These are phyloP conservation scores for Wickerhamiella spandovensis DNA, from an alignment of 805 yeast species.

Conservation along the genomic window DNA sequence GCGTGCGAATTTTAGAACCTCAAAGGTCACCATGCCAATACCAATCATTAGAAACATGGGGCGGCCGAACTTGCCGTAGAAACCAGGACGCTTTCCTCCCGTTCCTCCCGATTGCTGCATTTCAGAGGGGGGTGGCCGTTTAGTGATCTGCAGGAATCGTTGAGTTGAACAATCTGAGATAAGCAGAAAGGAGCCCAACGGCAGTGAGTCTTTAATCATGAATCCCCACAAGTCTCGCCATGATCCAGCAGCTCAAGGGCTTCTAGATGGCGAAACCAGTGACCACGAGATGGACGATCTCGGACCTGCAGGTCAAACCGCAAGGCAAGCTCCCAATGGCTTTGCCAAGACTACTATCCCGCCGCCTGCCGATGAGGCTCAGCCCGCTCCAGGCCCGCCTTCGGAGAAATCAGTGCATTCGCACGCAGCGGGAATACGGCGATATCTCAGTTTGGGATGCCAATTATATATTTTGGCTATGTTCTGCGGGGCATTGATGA, in stretches of 20 bases:
- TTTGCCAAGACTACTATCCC: background rate
- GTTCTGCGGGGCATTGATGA: slow-evolving; percentile 15
- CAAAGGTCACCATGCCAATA: slow-evolving; percentile 14
- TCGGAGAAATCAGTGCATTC: background rate
- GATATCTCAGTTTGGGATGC: background rate
- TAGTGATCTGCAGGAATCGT: background rate
- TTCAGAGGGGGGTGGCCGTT: background rate
- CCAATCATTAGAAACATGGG: slow-evolving; percentile 15
- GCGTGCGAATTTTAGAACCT: slow-evolving; percentile 7
- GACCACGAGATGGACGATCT: background rate
- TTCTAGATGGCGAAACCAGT: background rate
- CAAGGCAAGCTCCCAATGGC: background rate
- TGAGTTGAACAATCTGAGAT: too few relatives aligned
- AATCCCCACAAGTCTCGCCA: background rate
- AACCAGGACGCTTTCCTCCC: background rate
- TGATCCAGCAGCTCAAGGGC: background rate
- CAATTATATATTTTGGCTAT: slow-evolving; percentile 13
- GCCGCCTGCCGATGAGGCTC: background rate
- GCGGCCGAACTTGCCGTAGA: slow-evolving; percentile 10
- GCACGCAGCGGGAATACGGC: background rate
- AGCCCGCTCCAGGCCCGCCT: background rate
- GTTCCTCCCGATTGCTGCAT: background rate
- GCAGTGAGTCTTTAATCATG: background rate
- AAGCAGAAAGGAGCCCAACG: background rate
- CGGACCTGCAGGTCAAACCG: background rate